These are phyloP conservation scores for Taphrina pruni DNA, from an alignment of 1,139 yeast genomes.

Conservation along the genomic window DNA sequence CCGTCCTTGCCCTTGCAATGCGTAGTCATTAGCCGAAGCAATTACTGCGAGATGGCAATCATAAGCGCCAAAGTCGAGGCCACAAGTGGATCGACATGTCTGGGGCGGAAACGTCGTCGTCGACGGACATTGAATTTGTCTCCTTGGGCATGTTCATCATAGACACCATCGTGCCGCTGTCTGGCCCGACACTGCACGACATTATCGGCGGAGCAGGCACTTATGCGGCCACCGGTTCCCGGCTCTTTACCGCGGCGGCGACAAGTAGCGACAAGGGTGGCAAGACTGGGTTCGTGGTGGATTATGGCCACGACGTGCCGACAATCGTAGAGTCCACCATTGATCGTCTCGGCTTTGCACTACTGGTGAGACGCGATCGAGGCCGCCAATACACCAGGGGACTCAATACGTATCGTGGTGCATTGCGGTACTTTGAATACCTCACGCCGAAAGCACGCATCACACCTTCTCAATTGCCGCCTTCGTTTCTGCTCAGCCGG, in stretches of 20 bases:
- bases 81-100: no score
- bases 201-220: constrained; percentile 92
- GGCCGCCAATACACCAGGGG: constrained; percentile 77
- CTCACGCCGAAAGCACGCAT: constrained; percentile 69
- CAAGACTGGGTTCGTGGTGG: constrained; percentile 71
- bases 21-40: no score
- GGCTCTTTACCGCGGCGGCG: constrained; percentile 48
- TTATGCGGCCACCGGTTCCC: constrained; percentile 58
- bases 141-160: constrained; percentile 89
- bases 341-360: constrained; percentile 67
- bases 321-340: constrained; percentile 56
- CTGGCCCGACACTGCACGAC: constrained; percentile 57
- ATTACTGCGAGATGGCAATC: no score
- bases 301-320: constrained; percentile 82
- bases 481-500: constrained; percentile 55
- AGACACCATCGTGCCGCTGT: constrained; percentile 77
- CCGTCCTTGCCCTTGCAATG: no score
- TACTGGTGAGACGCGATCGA: constrained; percentile 60
- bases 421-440: constrained; percentile 64
- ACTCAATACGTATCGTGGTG: constrained; percentile 70
- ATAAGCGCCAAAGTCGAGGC: no score
- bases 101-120: no score
- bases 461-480: constrained; percentile 63
- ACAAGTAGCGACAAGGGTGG: constrained; percentile 15
- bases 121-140: constrained; percentile 53